Evolutionary conservation across 352 stramenopile genomes (phyloP), one percentile per base, ranked within the genome.

Genomic region (Globisporangium echinulatum): DNA sequence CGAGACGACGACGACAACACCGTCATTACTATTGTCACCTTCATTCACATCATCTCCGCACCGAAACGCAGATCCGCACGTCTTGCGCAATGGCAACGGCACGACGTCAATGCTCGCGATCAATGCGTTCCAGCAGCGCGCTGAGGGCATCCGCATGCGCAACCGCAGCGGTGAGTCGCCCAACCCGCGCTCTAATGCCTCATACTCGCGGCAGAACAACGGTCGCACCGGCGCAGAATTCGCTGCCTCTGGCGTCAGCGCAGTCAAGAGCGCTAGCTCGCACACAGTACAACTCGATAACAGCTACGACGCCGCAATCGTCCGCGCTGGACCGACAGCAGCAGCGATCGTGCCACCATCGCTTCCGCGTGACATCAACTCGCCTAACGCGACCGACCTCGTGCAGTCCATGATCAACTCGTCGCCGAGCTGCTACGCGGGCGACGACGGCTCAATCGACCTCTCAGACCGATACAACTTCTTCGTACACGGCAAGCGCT

Each of bases 391-490:
- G 4, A 56, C 42, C 5, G 57, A 57, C 57, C 57, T 62, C 57
- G 49, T 48, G 8, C 42, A 57, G 49, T 52, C 57, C 40, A 52
- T 57, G 57, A 57, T 57, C 49, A 62, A 62, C 25, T 40, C 49
- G 15, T 62, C 49, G 0, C 75, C 78, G 0, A 70, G 71, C 1
- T 79, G 64, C 54, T 85, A 85, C 64, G 59, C 67, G n/a, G 69
- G 66, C 48, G 75, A 87, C 40, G 77, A 87, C 50, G 74, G 77
- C 10, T 82, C 71, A 4, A 54, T 60, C 49, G 71, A 82, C 52
- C 69, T 85, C n/a, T 63, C 62, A 0, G 71, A 85, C 40, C 64
- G 73, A 36, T 87, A 87, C 54, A 84, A 87, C 43, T 87, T 87
- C 50, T 87, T 71, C 64, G 70, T 64, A 2, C 74, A 85, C 52